phyloP scores from a whole-genome alignment of 768 basidiomycete genomes.

The Scleroderma bovista region DNA sequence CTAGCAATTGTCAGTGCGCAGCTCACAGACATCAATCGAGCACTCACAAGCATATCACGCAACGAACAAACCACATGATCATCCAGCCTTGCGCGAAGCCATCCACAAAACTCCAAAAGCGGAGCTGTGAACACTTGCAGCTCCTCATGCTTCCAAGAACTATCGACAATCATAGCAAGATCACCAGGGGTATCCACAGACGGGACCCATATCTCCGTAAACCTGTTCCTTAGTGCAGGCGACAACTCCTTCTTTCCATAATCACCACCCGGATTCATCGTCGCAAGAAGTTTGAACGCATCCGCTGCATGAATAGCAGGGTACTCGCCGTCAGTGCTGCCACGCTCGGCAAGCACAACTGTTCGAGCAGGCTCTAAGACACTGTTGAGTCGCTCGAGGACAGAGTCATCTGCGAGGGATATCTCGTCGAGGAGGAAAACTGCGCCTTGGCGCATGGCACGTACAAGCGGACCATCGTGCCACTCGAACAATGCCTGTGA shows the following conservation, averaged over 20 bases:
- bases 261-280: constrained; percentile 99
- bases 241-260: constrained; percentile 99
- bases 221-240: constrained; percentile 92
- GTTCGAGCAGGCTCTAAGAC: constrained; percentile 89
- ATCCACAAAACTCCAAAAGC: constrained; percentile 75
- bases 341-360: constrained; percentile 89
- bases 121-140: constrained; percentile 51
- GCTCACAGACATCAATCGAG: background rate
- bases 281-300: constrained; percentile 86
- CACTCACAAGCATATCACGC: constrained; percentile 80
- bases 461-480: constrained; percentile 93
- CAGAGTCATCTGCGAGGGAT: constrained; percentile 95
- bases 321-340: constrained; percentile 66
- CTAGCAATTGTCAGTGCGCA: constrained; percentile 34
- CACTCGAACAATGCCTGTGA: constrained; percentile 89
- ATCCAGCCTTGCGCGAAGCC: constrained; percentile 61
- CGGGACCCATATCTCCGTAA: constrained; percentile 99
- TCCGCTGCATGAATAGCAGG: constrained; percentile 59
- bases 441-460: constrained; percentile 82
- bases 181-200: constrained; percentile 68
- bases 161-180: constrained; percentile 69
- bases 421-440: constrained; percentile 94
- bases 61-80: constrained; percentile 68
- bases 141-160: constrained; percentile 55
- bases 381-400: constrained; percentile 93